Conservation (phyloP, 805 yeast genomes). For the Lachancea kluyveri region DNA sequence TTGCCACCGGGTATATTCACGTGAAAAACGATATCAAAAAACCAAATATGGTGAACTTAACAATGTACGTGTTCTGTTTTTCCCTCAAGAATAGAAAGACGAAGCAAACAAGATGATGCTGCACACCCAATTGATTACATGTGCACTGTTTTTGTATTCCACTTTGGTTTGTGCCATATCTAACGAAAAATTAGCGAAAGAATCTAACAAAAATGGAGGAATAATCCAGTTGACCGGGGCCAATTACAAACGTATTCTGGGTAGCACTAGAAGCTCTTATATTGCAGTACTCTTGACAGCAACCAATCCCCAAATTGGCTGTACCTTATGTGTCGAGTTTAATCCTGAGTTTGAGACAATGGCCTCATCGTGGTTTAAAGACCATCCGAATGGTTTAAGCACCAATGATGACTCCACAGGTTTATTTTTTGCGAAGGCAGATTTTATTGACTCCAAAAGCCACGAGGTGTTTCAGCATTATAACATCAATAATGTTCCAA, state of each 20-base stretch:
- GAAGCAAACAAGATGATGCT: conserved; percentile 3
- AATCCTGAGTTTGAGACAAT: conserved; percentile 57
- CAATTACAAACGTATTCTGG: conserved; percentile 50
- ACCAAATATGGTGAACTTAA: too few relatives aligned
- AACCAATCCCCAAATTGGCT: conserved; percentile 63
- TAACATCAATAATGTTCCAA: conserved; percentile 70
- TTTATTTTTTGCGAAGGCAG: conserved; percentile 69
- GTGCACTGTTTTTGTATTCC: conserved; percentile 3
- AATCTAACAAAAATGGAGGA: conserved; percentile 29
- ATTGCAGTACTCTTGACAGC: conserved; percentile 72
- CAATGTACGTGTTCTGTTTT: too few relatives aligned
- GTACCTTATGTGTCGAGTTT: conserved; percentile 65
- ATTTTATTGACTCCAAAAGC: conserved; percentile 53
- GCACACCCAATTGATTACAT: conserved; percentile 4
- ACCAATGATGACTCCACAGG: conserved; percentile 22
- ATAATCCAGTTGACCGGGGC: conserved; percentile 49
- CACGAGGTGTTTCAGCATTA: conserved; percentile 37
- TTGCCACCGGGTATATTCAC: neutral
- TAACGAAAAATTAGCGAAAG: conserved; percentile 21
- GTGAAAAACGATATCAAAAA: conserved; percentile 3
- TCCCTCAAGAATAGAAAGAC: too few relatives aligned
- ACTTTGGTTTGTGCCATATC: conserved; percentile 14
- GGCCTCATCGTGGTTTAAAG: conserved; percentile 57
- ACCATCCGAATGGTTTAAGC: conserved; percentile 46
- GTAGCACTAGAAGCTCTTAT: conserved; percentile 62